Evolutionary conservation across 306 rosid species (phyloP).

Genomic region (Corylus heterophylla): DNA sequence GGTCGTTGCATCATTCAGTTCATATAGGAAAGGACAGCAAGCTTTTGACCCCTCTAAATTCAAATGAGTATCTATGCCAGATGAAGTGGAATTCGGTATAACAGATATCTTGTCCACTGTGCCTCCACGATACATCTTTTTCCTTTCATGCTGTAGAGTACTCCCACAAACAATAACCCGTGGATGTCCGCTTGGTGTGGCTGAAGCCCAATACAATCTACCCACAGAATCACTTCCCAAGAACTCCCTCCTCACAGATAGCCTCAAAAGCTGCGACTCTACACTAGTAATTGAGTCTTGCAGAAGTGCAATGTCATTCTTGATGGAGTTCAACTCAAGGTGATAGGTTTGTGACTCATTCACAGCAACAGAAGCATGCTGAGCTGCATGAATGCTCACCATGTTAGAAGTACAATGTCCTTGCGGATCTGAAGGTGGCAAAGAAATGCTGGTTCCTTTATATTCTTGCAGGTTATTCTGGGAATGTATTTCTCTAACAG

Average conservation of each 20-base stretch:
- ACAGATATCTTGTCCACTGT: slow-evolving; percentile 33
- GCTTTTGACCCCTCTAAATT: slow-evolving; percentile 43
- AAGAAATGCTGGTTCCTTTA: slow-evolving; percentile 44
- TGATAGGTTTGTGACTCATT: slow-evolving; percentile 62
- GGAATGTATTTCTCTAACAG: slow-evolving; percentile 39
- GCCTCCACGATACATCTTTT: slow-evolving; percentile 32
- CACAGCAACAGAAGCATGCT: slow-evolving; percentile 27
- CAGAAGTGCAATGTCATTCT: slow-evolving; percentile 52
- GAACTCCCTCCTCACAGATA: slow-evolving; percentile 77
- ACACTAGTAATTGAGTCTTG: slow-evolving; percentile 60
- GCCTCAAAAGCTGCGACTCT: slow-evolving; percentile 65
- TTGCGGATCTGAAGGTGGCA: slow-evolving; percentile 42
- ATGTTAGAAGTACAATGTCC: slow-evolving; percentile 42
- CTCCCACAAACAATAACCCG: slow-evolving; percentile 69
- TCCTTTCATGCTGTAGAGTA: slow-evolving; percentile 38
- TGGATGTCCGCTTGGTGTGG: slow-evolving; percentile 47
- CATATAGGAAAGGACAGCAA: slow-evolving; percentile 36
- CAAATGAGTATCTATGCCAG: slow-evolving; percentile 32
- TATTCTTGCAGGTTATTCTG: slow-evolving; percentile 47
- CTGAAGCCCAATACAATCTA: slow-evolving; percentile 78
- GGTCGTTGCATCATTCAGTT: slow-evolving; percentile 32
- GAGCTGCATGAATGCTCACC: slow-evolving; percentile 39
- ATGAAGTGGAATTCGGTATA: slow-evolving; percentile 36
- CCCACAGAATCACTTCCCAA: slow-evolving; percentile 79
- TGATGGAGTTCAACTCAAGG: slow-evolving; percentile 67